phyloP scores from a whole-genome alignment of 163 green algal genomes.

The Scenedesmus sp. region DNA sequence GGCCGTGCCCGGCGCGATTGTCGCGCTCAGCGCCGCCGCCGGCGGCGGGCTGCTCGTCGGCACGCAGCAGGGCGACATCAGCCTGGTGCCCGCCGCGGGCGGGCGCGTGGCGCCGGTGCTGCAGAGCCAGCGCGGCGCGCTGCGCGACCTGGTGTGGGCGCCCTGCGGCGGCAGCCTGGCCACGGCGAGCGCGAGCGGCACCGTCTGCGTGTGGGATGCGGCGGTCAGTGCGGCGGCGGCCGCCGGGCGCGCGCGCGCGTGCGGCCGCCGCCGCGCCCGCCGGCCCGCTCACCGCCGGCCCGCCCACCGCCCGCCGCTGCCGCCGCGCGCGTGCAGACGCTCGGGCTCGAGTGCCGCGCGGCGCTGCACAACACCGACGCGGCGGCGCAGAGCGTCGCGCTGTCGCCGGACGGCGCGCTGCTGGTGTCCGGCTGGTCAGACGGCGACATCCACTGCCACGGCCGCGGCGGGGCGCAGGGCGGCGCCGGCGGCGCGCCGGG shows the following conservation, averaged over 20 bases:
- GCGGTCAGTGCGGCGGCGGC: slow-evolving; percentile 14
- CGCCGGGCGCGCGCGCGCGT: not conserved
- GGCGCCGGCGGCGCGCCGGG: slow-evolving; percentile 44
- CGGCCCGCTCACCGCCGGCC: too few species aligned
- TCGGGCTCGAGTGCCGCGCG: slow-evolving; percentile 32
- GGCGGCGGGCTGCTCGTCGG: slow-evolving; percentile 52
- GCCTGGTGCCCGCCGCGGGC: not conserved
- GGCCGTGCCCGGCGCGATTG: slow-evolving; percentile 39
- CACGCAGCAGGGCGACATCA: slow-evolving; percentile 38
- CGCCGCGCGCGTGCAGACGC: not conserved
- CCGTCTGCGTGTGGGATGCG: slow-evolving; percentile 52
- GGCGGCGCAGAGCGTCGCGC: slow-evolving; percentile 40
- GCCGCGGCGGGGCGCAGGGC: not conserved
- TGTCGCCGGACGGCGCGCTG: slow-evolving; percentile 36
- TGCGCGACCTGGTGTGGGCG: slow-evolving; percentile 42
- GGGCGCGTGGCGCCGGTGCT: not conserved
- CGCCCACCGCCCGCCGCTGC: too few species aligned
- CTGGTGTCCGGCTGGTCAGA: slow-evolving; percentile 56
- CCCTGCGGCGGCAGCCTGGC: slow-evolving; percentile 28
- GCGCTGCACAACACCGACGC: not conserved
- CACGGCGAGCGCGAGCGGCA: slow-evolving; percentile 47
- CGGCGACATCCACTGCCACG: slow-evolving; percentile 54
- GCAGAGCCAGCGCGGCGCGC: slow-evolving; percentile 31
- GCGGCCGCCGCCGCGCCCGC: not conserved
- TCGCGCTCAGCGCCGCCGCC: slow-evolving; percentile 45